These are phyloP conservation scores for Platanthera zijinensis DNA, from an alignment of 106 monocot species.

Conservation along the genomic window DNA sequence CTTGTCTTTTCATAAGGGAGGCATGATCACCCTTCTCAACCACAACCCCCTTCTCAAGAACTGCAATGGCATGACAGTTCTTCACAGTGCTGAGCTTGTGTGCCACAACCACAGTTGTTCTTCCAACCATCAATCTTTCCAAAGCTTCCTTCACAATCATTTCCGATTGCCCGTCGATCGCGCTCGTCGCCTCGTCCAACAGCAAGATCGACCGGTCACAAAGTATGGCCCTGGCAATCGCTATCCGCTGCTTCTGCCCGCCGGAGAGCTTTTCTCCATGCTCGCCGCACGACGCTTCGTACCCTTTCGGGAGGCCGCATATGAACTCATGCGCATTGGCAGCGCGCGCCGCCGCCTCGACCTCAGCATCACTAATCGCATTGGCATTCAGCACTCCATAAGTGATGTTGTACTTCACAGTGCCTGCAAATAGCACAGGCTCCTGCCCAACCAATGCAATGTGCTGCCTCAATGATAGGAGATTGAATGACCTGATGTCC, in stretches of 20 bases:
- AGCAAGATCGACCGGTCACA: background rate
- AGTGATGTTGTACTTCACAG: background rate
- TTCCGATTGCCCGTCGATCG: background rate
- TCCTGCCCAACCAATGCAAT: background rate
- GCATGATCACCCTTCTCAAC: background rate
- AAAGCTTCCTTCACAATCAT: background rate
- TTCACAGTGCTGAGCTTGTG: background rate
- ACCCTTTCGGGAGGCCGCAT: background rate
- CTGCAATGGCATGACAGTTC: background rate
- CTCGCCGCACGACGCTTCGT: background rate
- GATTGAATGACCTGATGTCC: background rate
- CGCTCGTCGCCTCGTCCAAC: background rate
- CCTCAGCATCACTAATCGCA: slow-evolving; percentile 10
- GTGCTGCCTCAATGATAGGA: background rate
- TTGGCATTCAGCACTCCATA: background rate
- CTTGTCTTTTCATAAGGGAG: background rate
- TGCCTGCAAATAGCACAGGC: background rate
- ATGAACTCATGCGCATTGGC: slow-evolving; percentile 31
- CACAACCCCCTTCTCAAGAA: background rate
- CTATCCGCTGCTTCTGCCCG: slow-evolving; percentile 6
- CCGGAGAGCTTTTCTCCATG: background rate
- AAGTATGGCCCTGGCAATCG: no score
- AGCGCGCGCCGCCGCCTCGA: slow-evolving; percentile 18
- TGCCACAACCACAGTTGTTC: background rate
- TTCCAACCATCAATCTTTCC: slow-evolving; percentile 1